phyloP scores from a whole-genome alignment of 805 yeast species.

The Kluyveromyces aestuarii region DNA sequence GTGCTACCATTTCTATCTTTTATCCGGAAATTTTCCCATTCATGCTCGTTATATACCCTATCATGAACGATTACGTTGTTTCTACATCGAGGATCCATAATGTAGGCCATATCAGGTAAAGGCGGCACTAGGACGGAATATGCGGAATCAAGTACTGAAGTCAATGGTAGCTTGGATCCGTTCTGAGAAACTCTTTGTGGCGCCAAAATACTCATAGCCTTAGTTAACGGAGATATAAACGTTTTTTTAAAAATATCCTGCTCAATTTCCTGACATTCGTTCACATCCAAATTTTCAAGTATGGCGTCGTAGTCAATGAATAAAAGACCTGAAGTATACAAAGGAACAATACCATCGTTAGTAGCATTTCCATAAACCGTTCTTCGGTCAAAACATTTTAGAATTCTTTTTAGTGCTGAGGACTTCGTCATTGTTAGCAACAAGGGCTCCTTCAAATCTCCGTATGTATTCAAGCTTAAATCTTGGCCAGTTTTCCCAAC shows the following conservation, averaged over 20 bases:
- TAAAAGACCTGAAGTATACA: conserved; percentile 60
- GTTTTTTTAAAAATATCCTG: conserved; percentile 20
- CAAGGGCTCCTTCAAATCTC: conserved; percentile 42
- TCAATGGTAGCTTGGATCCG: conserved; percentile 41
- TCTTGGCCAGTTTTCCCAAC: conserved; percentile 81
- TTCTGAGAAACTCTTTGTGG: conserved; percentile 21
- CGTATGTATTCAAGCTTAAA: conserved; percentile 43
- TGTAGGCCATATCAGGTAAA: conserved; percentile 49
- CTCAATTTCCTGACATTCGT: conserved; percentile 4
- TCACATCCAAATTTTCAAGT: conserved; percentile 12
- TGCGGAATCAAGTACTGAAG: conserved; percentile 64
- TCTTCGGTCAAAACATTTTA: conserved; percentile 50
- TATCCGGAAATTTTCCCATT: conserved; percentile 32
- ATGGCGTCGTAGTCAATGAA: conserved; percentile 57
- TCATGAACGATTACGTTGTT: conserved; percentile 59
- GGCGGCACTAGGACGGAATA: conserved; percentile 62
- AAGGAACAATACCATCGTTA: conserved; percentile 77
- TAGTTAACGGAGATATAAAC: conserved; percentile 35
- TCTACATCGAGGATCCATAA: conserved; percentile 55
- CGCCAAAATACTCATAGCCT: conserved; percentile 37
- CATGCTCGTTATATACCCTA: conserved; percentile 44
- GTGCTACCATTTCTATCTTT: conserved; percentile 10
- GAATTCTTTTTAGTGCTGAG: conserved; percentile 46
- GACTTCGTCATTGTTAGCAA: conserved; percentile 57
- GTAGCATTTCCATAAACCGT: conserved; percentile 68